Evolutionary conservation across 306 rosid species (phyloP).

Genomic region (Malus sylvestris): DNA sequence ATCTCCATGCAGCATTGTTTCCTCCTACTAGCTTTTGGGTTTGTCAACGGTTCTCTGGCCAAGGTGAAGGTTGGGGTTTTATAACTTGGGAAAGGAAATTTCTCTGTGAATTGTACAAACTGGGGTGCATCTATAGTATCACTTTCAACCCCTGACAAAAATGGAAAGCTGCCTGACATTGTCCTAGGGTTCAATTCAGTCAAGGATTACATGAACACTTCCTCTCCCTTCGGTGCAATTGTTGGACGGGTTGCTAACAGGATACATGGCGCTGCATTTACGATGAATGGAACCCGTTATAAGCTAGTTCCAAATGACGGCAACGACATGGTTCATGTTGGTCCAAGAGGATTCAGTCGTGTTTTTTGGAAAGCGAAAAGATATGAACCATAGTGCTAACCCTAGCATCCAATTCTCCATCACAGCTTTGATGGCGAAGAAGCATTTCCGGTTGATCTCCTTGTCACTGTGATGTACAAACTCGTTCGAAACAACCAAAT

Average conservation of each 20-base stretch:
- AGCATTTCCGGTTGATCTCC: constrained; percentile 4
- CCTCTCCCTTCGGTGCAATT: not conserved
- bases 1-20: not conserved
- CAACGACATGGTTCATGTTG: constrained; percentile 9
- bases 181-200: not conserved
- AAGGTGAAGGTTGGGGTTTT: not conserved
- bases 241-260: not conserved
- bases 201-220: not conserved
- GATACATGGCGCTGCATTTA: not conserved
- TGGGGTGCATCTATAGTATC: not conserved
- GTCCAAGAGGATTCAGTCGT: constrained; percentile 9
- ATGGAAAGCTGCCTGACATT: not conserved
- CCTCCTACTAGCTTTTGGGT: not conserved
- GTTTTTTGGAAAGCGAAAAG: constrained; percentile 4
- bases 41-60: not conserved
- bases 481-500: not conserved
- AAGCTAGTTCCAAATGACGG: not conserved
- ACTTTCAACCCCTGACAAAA: not conserved
- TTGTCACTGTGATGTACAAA: not conserved
- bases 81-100: not conserved
- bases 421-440: not conserved
- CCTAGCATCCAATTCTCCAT: not conserved
- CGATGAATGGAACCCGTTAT: not conserved
- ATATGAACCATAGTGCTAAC: not conserved
- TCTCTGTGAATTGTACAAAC: not conserved